phyloP scores from a whole-genome alignment of 495 filamentous ascomycete species.

The Penicillium cataractarum region DNA sequence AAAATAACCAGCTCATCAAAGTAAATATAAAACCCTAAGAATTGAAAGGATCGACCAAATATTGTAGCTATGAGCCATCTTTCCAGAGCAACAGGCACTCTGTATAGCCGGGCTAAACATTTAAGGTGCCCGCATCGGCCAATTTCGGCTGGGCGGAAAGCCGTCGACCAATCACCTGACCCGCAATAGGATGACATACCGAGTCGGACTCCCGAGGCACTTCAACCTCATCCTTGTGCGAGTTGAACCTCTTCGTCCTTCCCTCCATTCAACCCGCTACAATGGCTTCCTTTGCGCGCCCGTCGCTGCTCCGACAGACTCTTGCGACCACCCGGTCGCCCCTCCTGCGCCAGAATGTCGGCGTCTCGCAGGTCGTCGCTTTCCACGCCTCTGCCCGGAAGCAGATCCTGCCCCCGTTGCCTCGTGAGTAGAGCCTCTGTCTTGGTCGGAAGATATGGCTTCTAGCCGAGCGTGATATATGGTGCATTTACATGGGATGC shows the following conservation, averaged over 20 bases:
- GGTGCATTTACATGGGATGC: neutral
- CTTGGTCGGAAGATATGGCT: neutral
- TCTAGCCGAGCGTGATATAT: neutral
- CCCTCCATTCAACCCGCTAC: slow-evolving; percentile 30
- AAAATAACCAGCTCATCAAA: neutral
- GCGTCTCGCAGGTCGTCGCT: slow-evolving; percentile 57
- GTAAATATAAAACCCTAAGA: neutral
- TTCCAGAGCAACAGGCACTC: no score
- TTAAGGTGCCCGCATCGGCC: slow-evolving; percentile 40
- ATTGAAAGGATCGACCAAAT: neutral
- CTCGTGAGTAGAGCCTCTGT: slow-evolving; percentile 57
- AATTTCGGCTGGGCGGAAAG: slow-evolving; percentile 50
- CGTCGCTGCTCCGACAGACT: slow-evolving; percentile 43
- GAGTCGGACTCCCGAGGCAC: slow-evolving; percentile 52
- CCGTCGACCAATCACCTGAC: slow-evolving; percentile 46
- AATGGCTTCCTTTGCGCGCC: slow-evolving; percentile 52
- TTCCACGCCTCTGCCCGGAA: slow-evolving; percentile 74
- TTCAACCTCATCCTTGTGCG: slow-evolving; percentile 48
- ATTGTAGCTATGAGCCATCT: neutral
- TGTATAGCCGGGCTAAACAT: slow-evolving; percentile 25
- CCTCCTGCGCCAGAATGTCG: slow-evolving; percentile 44
- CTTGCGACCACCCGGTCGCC: slow-evolving; percentile 45
- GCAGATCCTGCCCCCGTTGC: slow-evolving; percentile 67
- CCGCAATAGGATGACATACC: slow-evolving; percentile 50
- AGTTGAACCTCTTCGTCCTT: slow-evolving; percentile 27